Evolutionary conservation across 352 stramenopile genomes (phyloP).

Genomic region (Phytophthora capsici): DNA sequence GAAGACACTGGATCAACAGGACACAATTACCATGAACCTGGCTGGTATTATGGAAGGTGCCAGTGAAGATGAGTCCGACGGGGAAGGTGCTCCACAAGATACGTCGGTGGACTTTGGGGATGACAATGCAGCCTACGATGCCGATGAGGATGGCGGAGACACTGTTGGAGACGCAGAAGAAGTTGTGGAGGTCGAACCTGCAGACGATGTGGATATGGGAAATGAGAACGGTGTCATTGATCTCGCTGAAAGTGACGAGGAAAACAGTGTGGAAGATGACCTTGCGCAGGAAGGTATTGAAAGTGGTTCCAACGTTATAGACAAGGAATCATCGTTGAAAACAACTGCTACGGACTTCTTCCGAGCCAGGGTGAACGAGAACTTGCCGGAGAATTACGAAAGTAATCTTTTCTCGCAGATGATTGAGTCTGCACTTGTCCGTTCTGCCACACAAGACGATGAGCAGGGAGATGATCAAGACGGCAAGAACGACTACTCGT

Average conservation of each 20-base stretch:
- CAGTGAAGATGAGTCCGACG: conserved; percentile 53
- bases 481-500: conserved; percentile 75
- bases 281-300: conserved; percentile 21
- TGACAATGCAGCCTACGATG: conserved; percentile 41
- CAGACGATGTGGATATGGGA: conserved; percentile 42
- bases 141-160: conserved; percentile 37
- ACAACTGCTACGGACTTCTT: conserved; percentile 71
- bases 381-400: conserved; percentile 58
- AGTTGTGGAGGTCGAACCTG: conserved; percentile 23
- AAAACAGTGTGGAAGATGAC: conserved; percentile 25
- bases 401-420: conserved; percentile 65
- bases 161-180: conserved; percentile 23
- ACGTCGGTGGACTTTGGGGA: conserved; percentile 43
- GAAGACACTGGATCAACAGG: conserved; percentile 36
- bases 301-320: conserved; percentile 10
- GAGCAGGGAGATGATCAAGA: conserved; percentile 55
- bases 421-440: conserved; percentile 78
- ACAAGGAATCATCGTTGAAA: conserved; percentile 38
- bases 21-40: conserved; percentile 44
- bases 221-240: conserved; percentile 38
- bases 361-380: conserved; percentile 48
- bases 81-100: conserved; percentile 43
- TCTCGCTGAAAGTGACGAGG: conserved; percentile 27
- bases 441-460: conserved; percentile 51
- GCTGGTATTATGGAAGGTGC: conserved; percentile 46